phyloP scores from a whole-genome alignment of 129 eudicot genomes.

The Chrysanthemum seticuspe region DNA sequence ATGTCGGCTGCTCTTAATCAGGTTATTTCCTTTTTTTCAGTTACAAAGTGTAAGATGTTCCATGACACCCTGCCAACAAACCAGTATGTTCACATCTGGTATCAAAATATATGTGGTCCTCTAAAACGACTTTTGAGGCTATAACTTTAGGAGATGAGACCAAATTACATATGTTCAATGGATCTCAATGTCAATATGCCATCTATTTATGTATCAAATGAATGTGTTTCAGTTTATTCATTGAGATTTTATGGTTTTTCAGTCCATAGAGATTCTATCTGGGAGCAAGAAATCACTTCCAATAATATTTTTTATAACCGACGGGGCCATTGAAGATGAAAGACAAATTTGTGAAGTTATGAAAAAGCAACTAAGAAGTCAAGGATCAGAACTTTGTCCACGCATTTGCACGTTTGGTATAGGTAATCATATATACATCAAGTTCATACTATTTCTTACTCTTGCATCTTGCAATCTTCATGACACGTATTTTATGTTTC shows the following conservation, averaged over 20 bases:
- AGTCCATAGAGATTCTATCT: constrained; percentile 85
- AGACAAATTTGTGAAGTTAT: constrained; percentile 65
- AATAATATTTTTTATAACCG: constrained; percentile 70
- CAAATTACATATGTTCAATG: constrained; percentile 2
- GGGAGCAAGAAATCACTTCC: constrained; percentile 52
- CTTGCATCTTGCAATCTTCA: too few relatives aligned
- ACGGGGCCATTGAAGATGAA: constrained; percentile 95
- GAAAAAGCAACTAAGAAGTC: constrained; percentile 44
- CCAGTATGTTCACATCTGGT: too few relatives aligned
- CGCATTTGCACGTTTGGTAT: constrained; percentile 89
- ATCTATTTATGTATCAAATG: neutral
- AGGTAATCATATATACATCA: constrained; percentile 46
- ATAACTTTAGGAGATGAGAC: neutral
- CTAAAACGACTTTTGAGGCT: constrained; percentile 6
- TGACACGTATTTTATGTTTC: too few relatives aligned
- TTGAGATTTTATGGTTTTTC: constrained; percentile 20
- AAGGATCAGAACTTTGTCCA: constrained; percentile 48
- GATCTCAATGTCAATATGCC: neutral
- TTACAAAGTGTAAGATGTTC: constrained; percentile 16
- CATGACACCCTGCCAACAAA: neutral
- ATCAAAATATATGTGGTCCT: neutral
- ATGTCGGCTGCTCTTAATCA: constrained; percentile 63
- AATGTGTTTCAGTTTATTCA: neutral
- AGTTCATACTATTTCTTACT: too few relatives aligned
- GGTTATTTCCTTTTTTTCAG: constrained; percentile 41